Evolutionary conservation across 176 grass and related monocot species (phyloP).

Genomic region (Triticum aestivum): IWGSC_CS_RefSeq_v2.1 NC_057797.1:610472386-610472885

Average conservation of each 20-base stretch:
- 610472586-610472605: slow-evolving; percentile 32
- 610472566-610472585: slow-evolving; percentile 14
- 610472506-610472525: slow-evolving; percentile 15
- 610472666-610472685: slow-evolving; percentile 38
- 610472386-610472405: slow-evolving; percentile 14
- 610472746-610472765: not conserved
- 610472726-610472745: not conserved
- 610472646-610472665: slow-evolving; percentile 30
- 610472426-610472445: slow-evolving; percentile 15
- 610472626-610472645: slow-evolving; percentile 11
- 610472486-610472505: slow-evolving; percentile 7
- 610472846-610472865: slow-evolving; percentile 26
- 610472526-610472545: not conserved
- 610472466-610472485: slow-evolving; percentile 15
- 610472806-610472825: slow-evolving; percentile 17
- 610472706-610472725: slow-evolving; percentile 21
- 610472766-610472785: not conserved
- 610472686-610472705: slow-evolving; percentile 44
- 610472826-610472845: slow-evolving; percentile 23
- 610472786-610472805: slow-evolving; percentile 9
- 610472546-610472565: slow-evolving; percentile 22
- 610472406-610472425: slow-evolving; percentile 13
- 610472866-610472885: not conserved
- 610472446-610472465: slow-evolving; percentile 46
- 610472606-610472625: slow-evolving; percentile 27